Base-by-base conservation (phyloP, 2,329 filamentous ascomycete species). In the Teratosphaeria pseudoeucalypti region DNA sequence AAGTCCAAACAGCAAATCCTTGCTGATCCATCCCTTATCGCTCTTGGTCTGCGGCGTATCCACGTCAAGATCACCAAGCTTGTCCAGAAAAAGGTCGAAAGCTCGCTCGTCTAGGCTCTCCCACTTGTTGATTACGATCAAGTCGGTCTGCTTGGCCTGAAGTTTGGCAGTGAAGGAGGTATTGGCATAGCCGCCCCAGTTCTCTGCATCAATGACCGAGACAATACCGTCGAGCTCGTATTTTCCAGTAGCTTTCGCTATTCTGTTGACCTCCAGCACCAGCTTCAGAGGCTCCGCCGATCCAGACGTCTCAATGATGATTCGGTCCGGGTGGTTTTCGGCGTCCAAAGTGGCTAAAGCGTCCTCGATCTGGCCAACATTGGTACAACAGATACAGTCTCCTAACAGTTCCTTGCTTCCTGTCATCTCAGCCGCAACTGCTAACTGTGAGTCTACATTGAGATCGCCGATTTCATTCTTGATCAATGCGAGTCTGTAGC, bases 391-490 rank as follows among this genome's bases (percentile, higher is more conserved):
- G 75, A 99, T 97, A 77, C 94, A 97, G 65, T 92, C 94, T 73
- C 96, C 95, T 58, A 99, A 86, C 1, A 99, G 82, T 75, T 99
- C 94, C 68, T 89, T 88, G 4, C 96, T 92, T 58, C 91, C 92
- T 0, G 90, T 87, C 66, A 99, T 91, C 63, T 92, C 86, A 56
- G 84, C 84, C 14, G 88, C 88, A 0, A 88, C 81, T 16, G 94
- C 92, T 34, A 99, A 86, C 73, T 96, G 89, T 1, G 89, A 94
- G 79, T 99, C 94, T 72, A 99, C 82, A 39, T 91, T 92, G 52
- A 99, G 77, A 73, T 97, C 92, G 71, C 94, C 94, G 74, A 96
- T 97, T 77, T 99, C 94, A 76, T 99, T 99, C 74, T 99, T 99
- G 58, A 99, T 83, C 16, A 99, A 85, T 2, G 92, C 94, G 64